phyloP scores from a whole-genome alignment of 1,284 basidiomycete species.

The Cutaneotrichosporon sp. region DNA sequence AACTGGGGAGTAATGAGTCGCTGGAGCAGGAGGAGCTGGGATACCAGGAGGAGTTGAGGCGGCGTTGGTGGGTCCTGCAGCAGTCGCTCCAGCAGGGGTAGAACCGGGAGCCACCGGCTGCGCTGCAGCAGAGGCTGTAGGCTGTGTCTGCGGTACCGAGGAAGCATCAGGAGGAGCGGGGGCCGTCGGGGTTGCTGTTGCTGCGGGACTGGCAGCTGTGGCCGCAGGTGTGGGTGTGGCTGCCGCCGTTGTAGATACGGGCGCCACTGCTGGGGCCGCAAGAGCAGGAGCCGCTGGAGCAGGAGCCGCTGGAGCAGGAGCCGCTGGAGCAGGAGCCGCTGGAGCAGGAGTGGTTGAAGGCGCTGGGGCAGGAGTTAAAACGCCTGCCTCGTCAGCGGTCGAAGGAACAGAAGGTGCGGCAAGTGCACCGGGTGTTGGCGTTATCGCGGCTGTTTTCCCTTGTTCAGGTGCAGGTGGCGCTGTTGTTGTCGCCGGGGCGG shows the following conservation, averaged over 20 bases:
- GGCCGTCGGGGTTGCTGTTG: too few relatives aligned
- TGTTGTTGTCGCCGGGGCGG: neutral
- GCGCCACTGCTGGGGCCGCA: too few relatives aligned
- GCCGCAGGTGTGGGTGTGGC: too few relatives aligned
- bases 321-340: neutral
- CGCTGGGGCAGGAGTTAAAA: neutral
- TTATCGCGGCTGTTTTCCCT: too few relatives aligned
- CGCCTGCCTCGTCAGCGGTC: neutral
- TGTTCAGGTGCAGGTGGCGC: too few relatives aligned
- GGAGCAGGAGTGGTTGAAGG: neutral
- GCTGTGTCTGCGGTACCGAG: too few relatives aligned
- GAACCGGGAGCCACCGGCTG: too few relatives aligned
- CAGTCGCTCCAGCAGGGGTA: neutral
- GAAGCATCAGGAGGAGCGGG: too few relatives aligned
- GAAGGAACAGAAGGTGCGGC: neutral
- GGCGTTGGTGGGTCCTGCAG: neutral
- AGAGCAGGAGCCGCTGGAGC: too few relatives aligned
- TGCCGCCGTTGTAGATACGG: too few relatives aligned
- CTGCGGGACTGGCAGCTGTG: too few relatives aligned
- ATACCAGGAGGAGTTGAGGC: neutral
- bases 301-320: neutral
- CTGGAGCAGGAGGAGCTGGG: neutral
- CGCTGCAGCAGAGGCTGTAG: too few relatives aligned
- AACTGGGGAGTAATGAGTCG: neutral
- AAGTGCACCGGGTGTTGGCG: neutral